Percentiles rank a stretch among this genome's conserved stretches.
Conservation (phyloP, 192 early-diverging fungal species). For the Backusella psychrophila region DNA sequence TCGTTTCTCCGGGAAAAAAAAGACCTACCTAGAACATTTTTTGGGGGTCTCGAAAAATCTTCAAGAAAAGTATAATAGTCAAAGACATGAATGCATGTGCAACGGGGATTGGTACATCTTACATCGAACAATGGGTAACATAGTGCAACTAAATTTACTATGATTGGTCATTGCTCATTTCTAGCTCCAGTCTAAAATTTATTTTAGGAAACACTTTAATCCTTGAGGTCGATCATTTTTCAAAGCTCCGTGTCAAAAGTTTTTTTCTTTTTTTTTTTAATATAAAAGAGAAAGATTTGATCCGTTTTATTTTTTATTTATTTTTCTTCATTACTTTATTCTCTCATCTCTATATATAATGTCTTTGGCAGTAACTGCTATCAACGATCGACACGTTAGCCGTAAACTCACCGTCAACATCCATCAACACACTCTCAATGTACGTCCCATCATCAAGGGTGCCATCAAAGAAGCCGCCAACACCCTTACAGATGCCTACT, state of each 20-base stretch:
- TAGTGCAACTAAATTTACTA: background rate
- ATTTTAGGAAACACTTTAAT: background rate
- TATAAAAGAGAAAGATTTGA: background rate
- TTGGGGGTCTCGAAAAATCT: background rate
- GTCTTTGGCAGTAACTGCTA: slow-evolving; percentile 7
- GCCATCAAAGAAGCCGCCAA: slow-evolving; percentile 33
- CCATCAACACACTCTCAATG: slow-evolving; percentile 12
- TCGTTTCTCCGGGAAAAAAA: background rate
- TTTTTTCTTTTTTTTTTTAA: background rate
- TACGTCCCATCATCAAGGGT: slow-evolving; percentile 34
- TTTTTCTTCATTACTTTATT: background rate
- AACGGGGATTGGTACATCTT: background rate
- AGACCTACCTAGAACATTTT: background rate
- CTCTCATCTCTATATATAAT: background rate
- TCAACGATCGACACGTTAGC: slow-evolving; percentile 12
- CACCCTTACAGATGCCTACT: slow-evolving; percentile 27
- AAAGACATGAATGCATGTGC: background rate
- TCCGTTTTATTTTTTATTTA: background rate
- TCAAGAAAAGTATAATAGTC: background rate
- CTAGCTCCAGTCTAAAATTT: background rate
- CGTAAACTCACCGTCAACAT: slow-evolving; percentile 27
- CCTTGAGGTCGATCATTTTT: background rate
- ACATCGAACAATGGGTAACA: background rate
- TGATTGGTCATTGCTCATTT: background rate
- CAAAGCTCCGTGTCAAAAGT: background rate